Evolutionary conservation across 106 monocot species (phyloP).

Genomic region (Acorus gramineus): DNA sequence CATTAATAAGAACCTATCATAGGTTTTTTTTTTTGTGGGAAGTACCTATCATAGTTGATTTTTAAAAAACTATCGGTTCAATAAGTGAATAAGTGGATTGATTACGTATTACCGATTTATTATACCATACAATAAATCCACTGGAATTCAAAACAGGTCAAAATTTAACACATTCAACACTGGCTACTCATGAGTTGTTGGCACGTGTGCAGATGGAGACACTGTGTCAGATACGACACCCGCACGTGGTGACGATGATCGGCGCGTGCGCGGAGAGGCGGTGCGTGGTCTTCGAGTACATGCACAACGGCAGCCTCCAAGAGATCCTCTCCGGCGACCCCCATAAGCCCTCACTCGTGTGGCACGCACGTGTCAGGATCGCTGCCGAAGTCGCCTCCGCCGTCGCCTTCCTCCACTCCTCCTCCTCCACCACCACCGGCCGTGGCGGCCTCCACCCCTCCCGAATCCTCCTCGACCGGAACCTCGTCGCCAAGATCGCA

Average conservation of each 20-base stretch:
- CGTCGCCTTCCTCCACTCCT: slow-evolving; percentile 6
- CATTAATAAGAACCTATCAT: too few relatives aligned
- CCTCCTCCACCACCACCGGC: background rate
- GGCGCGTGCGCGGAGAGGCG: background rate
- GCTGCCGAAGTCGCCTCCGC: slow-evolving; percentile 5
- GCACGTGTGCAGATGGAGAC: background rate
- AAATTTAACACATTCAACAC: too few relatives aligned
- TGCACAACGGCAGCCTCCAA: background rate
- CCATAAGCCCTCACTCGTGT: background rate
- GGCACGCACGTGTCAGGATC: slow-evolving; percentile 2
- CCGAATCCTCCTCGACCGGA: slow-evolving; percentile 1
- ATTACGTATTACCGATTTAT: too few relatives aligned
- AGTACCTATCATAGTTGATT: too few relatives aligned
- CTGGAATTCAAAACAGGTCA: too few relatives aligned
- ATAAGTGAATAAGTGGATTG: too few relatives aligned
- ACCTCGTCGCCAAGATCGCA: slow-evolving; percentile 1
- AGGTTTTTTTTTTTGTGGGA: too few relatives aligned
- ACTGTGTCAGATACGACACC: background rate
- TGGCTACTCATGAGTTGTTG: background rate
- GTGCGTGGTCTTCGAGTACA: slow-evolving; percentile 7
- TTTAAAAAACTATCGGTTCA: too few relatives aligned
- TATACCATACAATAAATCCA: too few relatives aligned
- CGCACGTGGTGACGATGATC: background rate
- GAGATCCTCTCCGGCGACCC: background rate
- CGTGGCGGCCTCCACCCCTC: background rate